Base-by-base conservation (phyloP, 768 basidiomycete species). In the Tulasnella sp. region DNA sequence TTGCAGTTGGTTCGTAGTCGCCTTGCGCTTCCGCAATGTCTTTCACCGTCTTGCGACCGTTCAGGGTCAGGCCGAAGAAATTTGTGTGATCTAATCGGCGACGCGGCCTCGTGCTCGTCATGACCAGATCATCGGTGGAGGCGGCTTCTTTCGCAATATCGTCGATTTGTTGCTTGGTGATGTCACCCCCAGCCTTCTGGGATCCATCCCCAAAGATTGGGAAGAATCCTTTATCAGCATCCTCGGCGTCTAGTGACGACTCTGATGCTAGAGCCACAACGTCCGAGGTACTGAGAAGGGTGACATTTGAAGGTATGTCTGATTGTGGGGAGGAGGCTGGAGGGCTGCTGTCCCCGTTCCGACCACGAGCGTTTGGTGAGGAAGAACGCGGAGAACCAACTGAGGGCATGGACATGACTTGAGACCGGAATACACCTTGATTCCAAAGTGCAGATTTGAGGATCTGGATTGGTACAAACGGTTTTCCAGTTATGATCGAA, bases 361-460 rank as follows among this genome's bases (percentile, higher is more conserved):
- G 3, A 68, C 45, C 34, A 75, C 74, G 38, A 68, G 17, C 17
- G 39, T 25, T 29, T 67, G 74, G 74, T 3, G 74, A 75, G 25
- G 31, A 38, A 4, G 74, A 64, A 22, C 74, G 40, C 7, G 70
- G 70, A 7, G 76, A 72, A 40, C 71, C 71, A 49, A 77, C 76
- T 0, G 76, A 72, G 3, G 78, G 77, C 52, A 77, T 34, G 3
- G 78, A 77, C 34, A 75, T 70, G 29, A 78, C 67, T 31, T 67
- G 38, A 12, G 36, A 52, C 15, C 77, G 77, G 54, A 94, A 83
- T n/a, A 90, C 77, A 1, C 91, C 90, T 77, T 91, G 90, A 36
- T 84, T 85, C 95, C 95, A 98, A 78, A 91, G 90, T 0, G 94
- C 91, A 0, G 89, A 86, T 80, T 96, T 92, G 8, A 97, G 82